Base-by-base conservation (phyloP, 352 stramenopile species). In the Phytophthora agathidicida region DNA sequence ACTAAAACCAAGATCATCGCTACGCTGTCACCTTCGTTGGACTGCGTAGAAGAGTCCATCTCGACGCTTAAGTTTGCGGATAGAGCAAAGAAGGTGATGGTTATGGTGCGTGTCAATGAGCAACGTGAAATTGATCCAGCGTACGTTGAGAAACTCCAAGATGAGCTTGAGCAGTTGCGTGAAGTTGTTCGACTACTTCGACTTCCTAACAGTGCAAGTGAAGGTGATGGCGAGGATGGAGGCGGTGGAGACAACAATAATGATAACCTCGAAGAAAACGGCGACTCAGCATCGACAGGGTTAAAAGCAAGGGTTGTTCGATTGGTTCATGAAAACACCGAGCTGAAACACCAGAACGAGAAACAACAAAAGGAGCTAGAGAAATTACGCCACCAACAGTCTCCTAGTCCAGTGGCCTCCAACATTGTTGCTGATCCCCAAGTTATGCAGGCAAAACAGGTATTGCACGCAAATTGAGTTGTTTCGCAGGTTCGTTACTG, bases 41-140 rank as follows among this genome's bases (percentile, higher is more conserved):
- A 94, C 54, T 97, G 83, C 58, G 68, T 96, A 19, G 88, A 98
- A 17, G 92, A 98, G 63, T 96, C 85, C 7, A 94, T 98, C 26
- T 96, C 90, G n/a, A 98, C 93, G 26, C 77, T 98, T 16, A 96
- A 97, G 63, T 98, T 98, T 58, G 93, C 91, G 5, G 93, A 98
- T 55, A 77, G 93, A 17, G 91, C 91, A 11, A 97, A 97, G 72
- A 87, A 93, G 42, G 90, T 98, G 1, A 96, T 96, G 88, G 73
- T 92, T 4, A 86, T 77, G 13, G 85, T 96, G 22, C 76, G 85
- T 3, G 65, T 96, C 1, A 96, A 97, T 39, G 86, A 96, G 44
- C 76, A 90, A 43, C 83, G 84, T 8, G 83, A 89, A 37, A 89
- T 97, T 36, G 88, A 97, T 45, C 80, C 85, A 16, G 85, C 82